Conservation (phyloP, 768 basidiomycete genomes). For the Tulasnella sp. region DNA sequence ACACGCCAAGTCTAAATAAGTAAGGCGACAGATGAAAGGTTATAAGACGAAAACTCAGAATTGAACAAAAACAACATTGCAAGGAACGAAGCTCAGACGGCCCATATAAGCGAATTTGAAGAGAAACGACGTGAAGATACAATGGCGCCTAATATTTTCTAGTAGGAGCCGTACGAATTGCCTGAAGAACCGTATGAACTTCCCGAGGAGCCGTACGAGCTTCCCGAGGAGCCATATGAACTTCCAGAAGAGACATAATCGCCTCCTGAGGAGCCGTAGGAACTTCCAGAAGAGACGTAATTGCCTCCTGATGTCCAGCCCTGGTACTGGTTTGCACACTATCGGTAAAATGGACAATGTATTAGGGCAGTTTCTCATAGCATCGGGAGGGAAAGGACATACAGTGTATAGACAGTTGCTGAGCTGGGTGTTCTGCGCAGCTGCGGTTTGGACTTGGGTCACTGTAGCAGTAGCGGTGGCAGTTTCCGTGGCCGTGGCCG, state of each 20-base stretch:
- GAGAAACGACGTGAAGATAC: too few relatives aligned
- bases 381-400: neutral
- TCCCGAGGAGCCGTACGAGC: neutral
- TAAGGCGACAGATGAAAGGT: too few relatives aligned
- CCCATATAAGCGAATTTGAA: too few relatives aligned
- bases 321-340: too few relatives aligned
- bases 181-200: neutral
- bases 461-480: conserved; percentile 7
- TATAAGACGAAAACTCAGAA: too few relatives aligned
- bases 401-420: neutral
- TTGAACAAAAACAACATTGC: too few relatives aligned
- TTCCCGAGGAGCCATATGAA: neutral
- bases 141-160: neutral
- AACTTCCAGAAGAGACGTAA: neutral
- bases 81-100: neutral
- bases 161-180: neutral
- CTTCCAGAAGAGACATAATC: neutral
- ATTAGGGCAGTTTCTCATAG: too few relatives aligned
- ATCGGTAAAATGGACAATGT: too few relatives aligned
- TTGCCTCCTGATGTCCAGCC: neutral
- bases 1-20: too few relatives aligned
- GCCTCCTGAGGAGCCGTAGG: too few relatives aligned
- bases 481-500: conserved; percentile 35
- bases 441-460: neutral
- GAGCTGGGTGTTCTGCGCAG: neutral